These are phyloP conservation scores for Iberis pinnata DNA, from an alignment of 345 rosid species.

Conservation along the genomic window DNA sequence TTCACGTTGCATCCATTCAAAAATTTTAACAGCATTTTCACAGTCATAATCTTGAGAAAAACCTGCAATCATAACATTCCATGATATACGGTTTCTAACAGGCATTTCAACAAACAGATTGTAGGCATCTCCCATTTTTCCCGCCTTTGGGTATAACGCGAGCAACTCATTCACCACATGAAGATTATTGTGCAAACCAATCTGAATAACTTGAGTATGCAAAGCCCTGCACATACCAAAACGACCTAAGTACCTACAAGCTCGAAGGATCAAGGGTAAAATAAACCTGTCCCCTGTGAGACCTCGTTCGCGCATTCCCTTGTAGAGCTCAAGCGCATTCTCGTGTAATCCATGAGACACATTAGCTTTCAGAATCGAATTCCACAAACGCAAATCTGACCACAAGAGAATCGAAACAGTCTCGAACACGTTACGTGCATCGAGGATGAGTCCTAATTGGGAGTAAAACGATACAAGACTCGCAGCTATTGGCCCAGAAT, in stretches of 20 bases:
- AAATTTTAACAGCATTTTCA: constrained; percentile 42
- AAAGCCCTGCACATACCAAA: constrained; percentile 31
- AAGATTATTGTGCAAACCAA: constrained; percentile 37
- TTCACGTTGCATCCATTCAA: constrained; percentile 49
- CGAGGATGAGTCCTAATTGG: constrained; percentile 34
- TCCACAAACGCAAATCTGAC: constrained; percentile 47
- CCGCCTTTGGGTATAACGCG: constrained; percentile 43
- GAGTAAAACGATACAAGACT: constrained; percentile 43
- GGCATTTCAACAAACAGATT: constrained; percentile 54
- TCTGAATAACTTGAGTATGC: constrained; percentile 45
- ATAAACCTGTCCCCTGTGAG: constrained; percentile 52
- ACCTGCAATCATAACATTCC: constrained; percentile 64
- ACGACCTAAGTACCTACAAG: constrained; percentile 34
- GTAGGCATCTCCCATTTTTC: constrained; percentile 36
- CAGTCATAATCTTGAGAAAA: constrained; percentile 41
- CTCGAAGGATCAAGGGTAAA: constrained; percentile 48
- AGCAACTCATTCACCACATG: constrained; percentile 63
- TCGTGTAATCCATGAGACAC: constrained; percentile 38
- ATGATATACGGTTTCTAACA: constrained; percentile 45
- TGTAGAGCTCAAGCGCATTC: constrained; percentile 40
- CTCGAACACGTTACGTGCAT: constrained; percentile 49
- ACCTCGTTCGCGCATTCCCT: constrained; percentile 42
- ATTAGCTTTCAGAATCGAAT: constrained; percentile 46
- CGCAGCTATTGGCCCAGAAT: constrained; percentile 52
- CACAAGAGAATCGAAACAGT: constrained; percentile 23